Evolutionary conservation across 1,284 basidiomycete genomes (phyloP).

Genomic region (Cystobasidium slooffiae): DNA sequence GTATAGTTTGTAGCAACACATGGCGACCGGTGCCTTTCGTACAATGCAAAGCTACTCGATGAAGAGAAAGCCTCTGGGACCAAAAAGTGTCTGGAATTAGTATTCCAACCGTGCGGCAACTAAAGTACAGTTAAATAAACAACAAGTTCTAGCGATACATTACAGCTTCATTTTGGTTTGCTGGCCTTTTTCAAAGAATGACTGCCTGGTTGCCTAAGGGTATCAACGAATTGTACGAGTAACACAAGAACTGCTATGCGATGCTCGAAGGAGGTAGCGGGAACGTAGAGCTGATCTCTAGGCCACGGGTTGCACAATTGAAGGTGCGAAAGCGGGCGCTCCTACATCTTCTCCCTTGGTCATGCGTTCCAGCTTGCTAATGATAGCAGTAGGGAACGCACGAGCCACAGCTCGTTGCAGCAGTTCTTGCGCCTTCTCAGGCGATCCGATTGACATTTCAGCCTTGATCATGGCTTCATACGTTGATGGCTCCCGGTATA

Average conservation of each 20-base stretch:
- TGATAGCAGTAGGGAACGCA: constrained; percentile 58
- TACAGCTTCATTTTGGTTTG: not conserved
- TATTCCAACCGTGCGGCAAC: not conserved
- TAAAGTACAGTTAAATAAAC: not conserved
- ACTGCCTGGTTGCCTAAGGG: not conserved
- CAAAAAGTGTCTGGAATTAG: too few relatives aligned
- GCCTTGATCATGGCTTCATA: constrained; percentile 81
- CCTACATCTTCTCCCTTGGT: constrained; percentile 29
- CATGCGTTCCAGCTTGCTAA: constrained; percentile 44
- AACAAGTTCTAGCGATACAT: not conserved
- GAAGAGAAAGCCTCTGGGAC: too few relatives aligned
- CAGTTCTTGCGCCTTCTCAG: constrained; percentile 70
- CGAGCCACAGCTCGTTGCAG: constrained; percentile 76
- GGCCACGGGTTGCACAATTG: constrained; percentile 1
- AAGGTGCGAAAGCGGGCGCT: constrained; percentile 20
- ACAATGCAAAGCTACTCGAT: not conserved
- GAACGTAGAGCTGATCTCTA: too few relatives aligned
- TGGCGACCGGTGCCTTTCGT: not conserved
- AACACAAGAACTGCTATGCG: not conserved
- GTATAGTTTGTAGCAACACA: constrained; percentile 2
- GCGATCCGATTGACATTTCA: constrained; percentile 78
- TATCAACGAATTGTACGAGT: not conserved
- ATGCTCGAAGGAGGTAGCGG: not conserved
- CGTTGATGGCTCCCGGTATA: constrained; percentile 83
- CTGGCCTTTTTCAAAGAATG: not conserved